Percentiles rank a stretch among this genome's conserved stretches.
phyloP scores from a whole-genome alignment of 768 basidiomycete genomes.

The Rhizopogon sp. region DNA sequence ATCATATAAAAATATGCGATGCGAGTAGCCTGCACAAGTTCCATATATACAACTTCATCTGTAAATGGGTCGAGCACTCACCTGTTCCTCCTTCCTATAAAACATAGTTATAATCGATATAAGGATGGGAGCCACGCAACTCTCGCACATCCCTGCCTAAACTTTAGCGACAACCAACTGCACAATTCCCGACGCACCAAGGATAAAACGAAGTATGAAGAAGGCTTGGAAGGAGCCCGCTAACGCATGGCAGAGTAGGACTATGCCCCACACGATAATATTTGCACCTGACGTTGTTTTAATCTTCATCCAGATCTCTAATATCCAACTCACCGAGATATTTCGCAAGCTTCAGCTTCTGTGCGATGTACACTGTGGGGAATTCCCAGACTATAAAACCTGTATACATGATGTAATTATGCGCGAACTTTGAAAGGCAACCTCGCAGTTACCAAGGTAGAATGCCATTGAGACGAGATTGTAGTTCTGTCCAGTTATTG shows the following conservation, averaged over 20 bases:
- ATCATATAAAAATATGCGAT: conserved; percentile 35
- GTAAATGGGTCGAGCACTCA: neutral
- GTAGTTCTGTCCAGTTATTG: conserved; percentile 37
- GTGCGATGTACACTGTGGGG: conserved; percentile 35
- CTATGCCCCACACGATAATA: conserved; percentile 34
- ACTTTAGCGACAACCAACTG: neutral
- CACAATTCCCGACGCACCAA: conserved; percentile 17
- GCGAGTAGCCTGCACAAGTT: conserved; percentile 19
- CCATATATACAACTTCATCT: neutral
- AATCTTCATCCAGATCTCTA: neutral
- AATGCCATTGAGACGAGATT: conserved; percentile 59
- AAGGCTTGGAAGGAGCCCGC: conserved; percentile 30
- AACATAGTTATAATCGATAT: conserved; percentile 35
- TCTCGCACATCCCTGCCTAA: conserved; percentile 31
- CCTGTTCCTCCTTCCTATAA: conserved; percentile 37
- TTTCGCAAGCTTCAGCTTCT: conserved; percentile 32
- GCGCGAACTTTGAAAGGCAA: neutral
- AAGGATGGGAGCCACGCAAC: conserved; percentile 34
- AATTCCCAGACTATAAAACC: conserved; percentile 34
- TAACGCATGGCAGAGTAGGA: conserved; percentile 31
- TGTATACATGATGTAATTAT: conserved; percentile 1
- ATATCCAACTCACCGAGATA: conserved; percentile 26
- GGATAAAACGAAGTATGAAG: conserved; percentile 34
- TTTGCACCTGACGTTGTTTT: conserved; percentile 22
- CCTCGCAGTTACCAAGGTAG: conserved; percentile 40